A percentile compares a stretch with the other conserved stretches of the same genome.
Evolutionary conservation across 345 rosid genomes (phyloP).

Genomic region (Viola odorata): DNA sequence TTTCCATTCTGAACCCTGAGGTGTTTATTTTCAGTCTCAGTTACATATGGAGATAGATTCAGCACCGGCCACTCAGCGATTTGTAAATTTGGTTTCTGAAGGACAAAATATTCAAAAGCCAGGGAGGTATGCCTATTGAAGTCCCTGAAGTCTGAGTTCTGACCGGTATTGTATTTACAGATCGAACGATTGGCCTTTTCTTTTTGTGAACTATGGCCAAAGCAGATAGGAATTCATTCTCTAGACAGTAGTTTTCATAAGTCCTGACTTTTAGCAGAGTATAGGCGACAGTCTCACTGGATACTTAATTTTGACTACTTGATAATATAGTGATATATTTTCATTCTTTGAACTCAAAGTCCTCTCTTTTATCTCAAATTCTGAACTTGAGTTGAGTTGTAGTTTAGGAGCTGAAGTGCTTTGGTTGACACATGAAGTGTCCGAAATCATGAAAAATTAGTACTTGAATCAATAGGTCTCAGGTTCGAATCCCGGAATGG

Average conservation of each 20-base stretch:
- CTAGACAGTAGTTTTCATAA: neutral
- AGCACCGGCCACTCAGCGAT: neutral
- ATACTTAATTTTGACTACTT: constrained; percentile 1
- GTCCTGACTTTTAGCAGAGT: constrained; percentile 6
- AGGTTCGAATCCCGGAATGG: too few species aligned
- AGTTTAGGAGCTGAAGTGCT: too few species aligned
- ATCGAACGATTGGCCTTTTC: constrained; percentile 1
- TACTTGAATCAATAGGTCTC: too few species aligned
- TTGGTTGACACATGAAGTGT: too few species aligned
- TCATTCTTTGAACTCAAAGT: constrained; percentile 7
- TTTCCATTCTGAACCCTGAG: constrained; percentile 51
- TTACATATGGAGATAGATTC: too few species aligned
- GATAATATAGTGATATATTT: constrained; percentile 1
- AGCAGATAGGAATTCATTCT: constrained; percentile 11
- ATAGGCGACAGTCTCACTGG: constrained; percentile 5
- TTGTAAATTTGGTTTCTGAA: constrained; percentile 14
- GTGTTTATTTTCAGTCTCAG: too few species aligned
- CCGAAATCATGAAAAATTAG: too few species aligned
- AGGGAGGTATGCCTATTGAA: constrained; percentile 62
- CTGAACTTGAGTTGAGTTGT: too few species aligned
- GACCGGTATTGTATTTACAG: neutral
- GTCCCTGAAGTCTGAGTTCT: neutral
- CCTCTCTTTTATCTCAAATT: neutral
- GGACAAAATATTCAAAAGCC: constrained; percentile 61
- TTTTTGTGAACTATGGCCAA: neutral